Conservation (phyloP, 1,139 yeast genomes). For the Hansenula sp. region DNA sequence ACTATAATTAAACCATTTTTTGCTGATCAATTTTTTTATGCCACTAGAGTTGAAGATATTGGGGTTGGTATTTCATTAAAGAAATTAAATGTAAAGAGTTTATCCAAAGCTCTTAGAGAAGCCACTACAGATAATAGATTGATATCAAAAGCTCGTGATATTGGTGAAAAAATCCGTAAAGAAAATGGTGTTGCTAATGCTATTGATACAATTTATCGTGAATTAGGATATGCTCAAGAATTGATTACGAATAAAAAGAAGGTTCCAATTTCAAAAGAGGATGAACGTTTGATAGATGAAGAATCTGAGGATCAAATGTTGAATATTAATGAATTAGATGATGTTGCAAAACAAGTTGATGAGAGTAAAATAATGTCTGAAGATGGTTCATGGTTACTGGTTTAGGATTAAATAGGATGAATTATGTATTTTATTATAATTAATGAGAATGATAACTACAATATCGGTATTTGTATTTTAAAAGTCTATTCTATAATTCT, state of each 20-base stretch:
- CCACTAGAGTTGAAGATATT: slow-evolving; percentile 77
- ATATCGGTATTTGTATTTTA: neutral
- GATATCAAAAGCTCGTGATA: slow-evolving; percentile 55
- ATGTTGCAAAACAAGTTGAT: slow-evolving; percentile 5
- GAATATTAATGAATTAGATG: slow-evolving; percentile 5
- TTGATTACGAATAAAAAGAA: slow-evolving; percentile 32
- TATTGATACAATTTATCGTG: slow-evolving; percentile 68
- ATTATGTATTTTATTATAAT: neutral
- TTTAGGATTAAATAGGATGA: no score
- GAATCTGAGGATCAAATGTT: slow-evolving; percentile 4
- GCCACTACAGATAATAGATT: slow-evolving; percentile 66
- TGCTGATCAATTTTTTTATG: slow-evolving; percentile 94
- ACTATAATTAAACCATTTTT: slow-evolving; percentile 91
- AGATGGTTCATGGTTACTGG: slow-evolving; percentile 27
- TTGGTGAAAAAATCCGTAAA: slow-evolving; percentile 56
- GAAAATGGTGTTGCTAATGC: slow-evolving; percentile 84
- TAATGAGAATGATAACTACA: no score
- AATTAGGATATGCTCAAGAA: slow-evolving; percentile 70
- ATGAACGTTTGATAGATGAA: slow-evolving; percentile 8
- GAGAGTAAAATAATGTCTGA: slow-evolving; percentile 17
- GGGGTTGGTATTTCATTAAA: slow-evolving; percentile 80
- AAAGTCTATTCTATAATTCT: neutral
- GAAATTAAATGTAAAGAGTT: slow-evolving; percentile 58
- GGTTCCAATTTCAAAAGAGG: slow-evolving; percentile 6
- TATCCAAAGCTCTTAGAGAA: slow-evolving; percentile 63